Base-by-base conservation (phyloP, 768 basidiomycete species). In the Leccinum broughii region DNA sequence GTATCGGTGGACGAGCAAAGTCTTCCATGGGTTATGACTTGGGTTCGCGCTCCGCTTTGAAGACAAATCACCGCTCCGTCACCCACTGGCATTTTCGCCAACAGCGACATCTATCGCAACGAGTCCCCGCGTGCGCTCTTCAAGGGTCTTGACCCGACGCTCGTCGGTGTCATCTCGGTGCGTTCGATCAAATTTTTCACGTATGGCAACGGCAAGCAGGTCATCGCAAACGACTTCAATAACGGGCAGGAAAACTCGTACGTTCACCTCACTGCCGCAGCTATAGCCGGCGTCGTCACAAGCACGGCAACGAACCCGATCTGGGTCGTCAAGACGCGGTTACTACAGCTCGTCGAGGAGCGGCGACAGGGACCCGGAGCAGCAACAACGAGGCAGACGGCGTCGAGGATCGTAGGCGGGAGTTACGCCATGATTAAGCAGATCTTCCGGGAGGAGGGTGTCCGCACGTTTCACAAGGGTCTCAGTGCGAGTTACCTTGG, bases 171-270 rank as follows among this genome's bases (percentile, higher is more conserved):
- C 57, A 83, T 99, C 41, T 97, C 97, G 0, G 96, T 95, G 0
- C 87, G 95, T 56, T 95, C 95, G 4, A 98, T 98, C 78, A 93
- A 96, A 75, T 99, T 99, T 76, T 98, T 92, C 81, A 89, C 92
- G 20, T 99, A 99, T 66, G 97, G 96, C 34, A 98, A 97, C 70
- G 94, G 94, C 54, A 99, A 99, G 72, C 89, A 88, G 50, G 76
- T 96, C 58, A 90, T 97, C 54, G 95, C 97, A 22, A 80, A 90
- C 51, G 72, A 80, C 17, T 93, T 95, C 75, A 90, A 95, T 73
- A 55, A 72, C 0, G 80, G 94, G 28, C 67, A 84, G 62, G 94
- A 98, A 74, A 95, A 92, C 74, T 80, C 90, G 0, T 85, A 82
- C 62, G 88, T 99, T 0, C 95, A 98, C 72, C 86, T 98, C 24